Evolutionary conservation across 331 rosid genomes (phyloP).

Genomic region (Malus hybrid): DNA sequence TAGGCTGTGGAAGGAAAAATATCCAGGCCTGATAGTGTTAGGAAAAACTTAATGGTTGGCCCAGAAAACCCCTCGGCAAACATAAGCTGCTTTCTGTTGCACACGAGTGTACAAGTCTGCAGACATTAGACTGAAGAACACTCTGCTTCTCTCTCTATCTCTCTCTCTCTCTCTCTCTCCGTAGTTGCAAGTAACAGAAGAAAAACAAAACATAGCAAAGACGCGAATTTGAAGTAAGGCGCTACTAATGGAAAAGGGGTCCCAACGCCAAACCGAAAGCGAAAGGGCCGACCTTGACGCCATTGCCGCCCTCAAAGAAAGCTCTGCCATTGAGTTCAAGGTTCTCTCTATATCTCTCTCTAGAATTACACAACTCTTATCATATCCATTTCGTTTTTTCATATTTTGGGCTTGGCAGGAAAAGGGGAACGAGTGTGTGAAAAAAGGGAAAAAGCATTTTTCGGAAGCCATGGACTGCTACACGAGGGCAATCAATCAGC

Average conservation of each 20-base stretch:
- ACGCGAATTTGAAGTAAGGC: slow-evolving; percentile 23
- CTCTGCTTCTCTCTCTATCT: no score
- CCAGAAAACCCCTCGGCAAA: background rate
- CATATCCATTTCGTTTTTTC: background rate
- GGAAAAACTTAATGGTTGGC: background rate
- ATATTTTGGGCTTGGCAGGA: slow-evolving; percentile 40
- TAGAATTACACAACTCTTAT: background rate
- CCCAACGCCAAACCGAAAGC: slow-evolving; percentile 62
- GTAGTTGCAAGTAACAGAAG: background rate
- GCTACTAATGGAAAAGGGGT: slow-evolving; percentile 73
- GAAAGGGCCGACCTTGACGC: slow-evolving; percentile 96
- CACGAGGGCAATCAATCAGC: slow-evolving; percentile 75
- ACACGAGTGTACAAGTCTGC: background rate
- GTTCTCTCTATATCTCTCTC: slow-evolving; percentile 23
- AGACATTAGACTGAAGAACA: no score
- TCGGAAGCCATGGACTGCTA: slow-evolving; percentile 84
- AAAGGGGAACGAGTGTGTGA: slow-evolving; percentile 74
- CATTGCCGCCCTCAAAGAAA: slow-evolving; percentile 74
- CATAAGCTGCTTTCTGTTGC: background rate
- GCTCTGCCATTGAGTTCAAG: slow-evolving; percentile 78
- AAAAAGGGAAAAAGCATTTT: slow-evolving; percentile 74
- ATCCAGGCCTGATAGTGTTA: background rate
- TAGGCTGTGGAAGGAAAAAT: no score
- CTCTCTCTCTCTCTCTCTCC: background rate
- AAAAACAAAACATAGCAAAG: background rate